These are phyloP conservation scores for Malassezia furfur DNA, from an alignment of 1,284 basidiomycete species.

Conservation along the genomic window DNA sequence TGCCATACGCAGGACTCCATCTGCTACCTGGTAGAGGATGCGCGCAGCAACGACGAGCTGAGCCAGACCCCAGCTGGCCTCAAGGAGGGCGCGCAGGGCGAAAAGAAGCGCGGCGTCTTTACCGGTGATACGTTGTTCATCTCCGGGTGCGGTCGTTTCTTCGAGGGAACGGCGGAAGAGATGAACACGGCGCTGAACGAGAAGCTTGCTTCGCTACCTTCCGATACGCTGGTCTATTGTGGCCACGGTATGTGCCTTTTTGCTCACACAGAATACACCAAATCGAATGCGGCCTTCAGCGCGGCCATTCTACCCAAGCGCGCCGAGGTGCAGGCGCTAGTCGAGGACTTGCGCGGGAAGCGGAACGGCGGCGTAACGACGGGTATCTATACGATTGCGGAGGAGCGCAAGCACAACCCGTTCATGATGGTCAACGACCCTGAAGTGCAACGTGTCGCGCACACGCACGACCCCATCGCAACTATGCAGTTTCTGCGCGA, in stretches of 20 bases:
- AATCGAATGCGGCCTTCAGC: constrained; percentile 46
- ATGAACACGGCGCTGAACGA: constrained; percentile 74
- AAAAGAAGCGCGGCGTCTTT: constrained; percentile 66
- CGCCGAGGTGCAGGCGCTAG: constrained; percentile 55
- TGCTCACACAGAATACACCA: constrained; percentile 41
- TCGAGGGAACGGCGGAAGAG: constrained; percentile 75
- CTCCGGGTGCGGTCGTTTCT: constrained; percentile 89
- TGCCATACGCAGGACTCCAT: constrained; percentile 96
- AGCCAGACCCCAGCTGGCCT: constrained; percentile 2
- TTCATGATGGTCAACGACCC: constrained; percentile 45
- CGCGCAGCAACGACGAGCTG: constrained; percentile 17
- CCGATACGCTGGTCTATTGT: constrained; percentile 72
- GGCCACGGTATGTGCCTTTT: constrained; percentile 59
- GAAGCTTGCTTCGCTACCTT: constrained; percentile 60
- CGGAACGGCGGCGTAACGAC: constrained; percentile 56
- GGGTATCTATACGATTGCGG: constrained; percentile 69
- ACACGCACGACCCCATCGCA: constrained; percentile 52
- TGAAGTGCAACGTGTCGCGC: constrained; percentile 48
- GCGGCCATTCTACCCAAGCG: constrained; percentile 59
- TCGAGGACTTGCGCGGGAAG: constrained; percentile 18
- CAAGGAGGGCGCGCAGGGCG: constrained; percentile 51
- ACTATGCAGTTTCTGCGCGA: constrained; percentile 68
- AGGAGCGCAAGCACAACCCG: constrained; percentile 58
- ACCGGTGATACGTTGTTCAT: constrained; percentile 95
- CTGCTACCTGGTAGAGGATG: constrained; percentile 68